phyloP scores from a whole-genome alignment of 176 grass and related monocot genomes.

The Panicum miliaceum region DNA sequence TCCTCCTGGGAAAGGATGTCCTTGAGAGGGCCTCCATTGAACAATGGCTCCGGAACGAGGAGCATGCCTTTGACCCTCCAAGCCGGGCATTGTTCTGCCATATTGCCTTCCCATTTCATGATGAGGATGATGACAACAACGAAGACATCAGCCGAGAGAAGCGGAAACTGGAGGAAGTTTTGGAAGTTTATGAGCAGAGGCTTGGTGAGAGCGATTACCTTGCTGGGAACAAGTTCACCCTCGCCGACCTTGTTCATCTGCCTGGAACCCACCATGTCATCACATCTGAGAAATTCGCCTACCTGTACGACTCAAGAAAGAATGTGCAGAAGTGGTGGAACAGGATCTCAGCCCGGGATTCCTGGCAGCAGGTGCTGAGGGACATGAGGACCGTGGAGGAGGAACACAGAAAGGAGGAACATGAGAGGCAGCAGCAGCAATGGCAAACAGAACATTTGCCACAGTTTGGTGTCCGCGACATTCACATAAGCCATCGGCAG shows the following conservation, averaged over 20 bases:
- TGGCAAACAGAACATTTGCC: neutral
- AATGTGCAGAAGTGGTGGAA: slow-evolving; percentile 91
- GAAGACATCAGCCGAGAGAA: slow-evolving; percentile 36
- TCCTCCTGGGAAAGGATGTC: slow-evolving; percentile 80
- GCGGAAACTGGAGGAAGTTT: slow-evolving; percentile 67
- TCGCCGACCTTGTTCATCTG: slow-evolving; percentile 81
- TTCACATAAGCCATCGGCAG: slow-evolving; percentile 33
- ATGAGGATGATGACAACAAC: slow-evolving; percentile 21
- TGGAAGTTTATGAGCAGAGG: slow-evolving; percentile 81
- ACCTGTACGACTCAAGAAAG: slow-evolving; percentile 78
- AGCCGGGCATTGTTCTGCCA: slow-evolving; percentile 79
- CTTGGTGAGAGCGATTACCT: slow-evolving; percentile 66
- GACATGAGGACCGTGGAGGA: slow-evolving; percentile 50
- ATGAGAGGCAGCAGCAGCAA: slow-evolving; percentile 34
- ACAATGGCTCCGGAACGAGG: slow-evolving; percentile 92
- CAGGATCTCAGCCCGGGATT: slow-evolving; percentile 47
- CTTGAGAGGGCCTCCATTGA: slow-evolving; percentile 94
- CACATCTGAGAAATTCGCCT: slow-evolving; percentile 46
- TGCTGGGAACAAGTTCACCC: slow-evolving; percentile 77
- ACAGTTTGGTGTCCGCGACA: neutral
- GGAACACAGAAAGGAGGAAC: slow-evolving; percentile 41
- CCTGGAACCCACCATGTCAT: slow-evolving; percentile 64
- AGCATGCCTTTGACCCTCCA: slow-evolving; percentile 84
- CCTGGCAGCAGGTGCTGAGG: slow-evolving; percentile 66
- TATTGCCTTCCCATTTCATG: slow-evolving; percentile 57